Conservation (phyloP, 1,139 yeast species). For the Spathaspora sp. region DNA sequence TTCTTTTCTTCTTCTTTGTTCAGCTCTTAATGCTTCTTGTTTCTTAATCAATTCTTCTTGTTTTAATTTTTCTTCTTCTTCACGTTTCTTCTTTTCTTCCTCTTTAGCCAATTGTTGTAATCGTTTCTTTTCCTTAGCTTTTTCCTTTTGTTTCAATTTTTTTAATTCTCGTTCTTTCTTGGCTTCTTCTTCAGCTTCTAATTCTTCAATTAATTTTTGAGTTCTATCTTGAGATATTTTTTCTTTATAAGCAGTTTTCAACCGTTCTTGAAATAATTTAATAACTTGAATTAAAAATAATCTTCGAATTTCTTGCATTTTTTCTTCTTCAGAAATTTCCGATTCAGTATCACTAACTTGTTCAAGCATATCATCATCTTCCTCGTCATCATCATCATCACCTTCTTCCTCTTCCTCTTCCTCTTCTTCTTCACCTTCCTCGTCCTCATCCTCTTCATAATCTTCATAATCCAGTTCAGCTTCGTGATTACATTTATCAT, state of each 20-base stretch:
- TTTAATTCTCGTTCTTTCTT: constrained; percentile 72
- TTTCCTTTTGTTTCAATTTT: constrained; percentile 70
- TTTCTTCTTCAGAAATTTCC: constrained; percentile 59
- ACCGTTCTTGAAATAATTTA: constrained; percentile 67
- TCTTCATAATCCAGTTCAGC: constrained; percentile 21
- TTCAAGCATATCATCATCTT: constrained; percentile 30
- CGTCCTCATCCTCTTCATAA: constrained; percentile 23
- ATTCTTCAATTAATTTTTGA: constrained; percentile 68
- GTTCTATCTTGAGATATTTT: constrained; percentile 74
- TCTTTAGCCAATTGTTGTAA: constrained; percentile 71
- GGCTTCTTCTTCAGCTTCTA: constrained; percentile 73
- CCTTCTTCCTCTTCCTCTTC: too few species aligned
- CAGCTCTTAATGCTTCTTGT: constrained; percentile 42
- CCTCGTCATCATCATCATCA: constrained; percentile 33
- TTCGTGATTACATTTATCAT: constrained; percentile 17
- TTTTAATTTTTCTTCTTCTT: constrained; percentile 48
- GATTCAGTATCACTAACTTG: constrained; percentile 38
- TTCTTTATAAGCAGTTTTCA: constrained; percentile 71
- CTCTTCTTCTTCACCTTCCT: constrained; percentile 26
- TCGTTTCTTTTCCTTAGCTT: constrained; percentile 75
- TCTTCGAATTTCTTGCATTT: constrained; percentile 74
- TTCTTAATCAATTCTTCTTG: constrained; percentile 35
- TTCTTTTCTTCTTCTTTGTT: constrained; percentile 46
- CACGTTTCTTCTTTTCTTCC: constrained; percentile 63
- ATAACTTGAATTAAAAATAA: constrained; percentile 74